A percentile compares a stretch with the other conserved stretches of the same genome.
Evolutionary conservation across 176 grass and related monocot genomes (phyloP).

Genomic region (Zea mays): Zm-B73-REFERENCE-NAM-5.0 NC_050105.1:72454001-72454500

Average conservation of each 20-base stretch:
- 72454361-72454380: constrained; percentile 30
- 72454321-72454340: not conserved
- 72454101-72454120: constrained; percentile 47
- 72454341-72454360: constrained; percentile 27
- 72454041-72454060: constrained; percentile 25
- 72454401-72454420: constrained; percentile 37
- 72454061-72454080: not conserved
- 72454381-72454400: not conserved
- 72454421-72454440: not conserved
- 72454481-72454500: not conserved
- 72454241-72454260: too few species aligned
- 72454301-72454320: not conserved
- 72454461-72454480: not conserved
- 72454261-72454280: constrained; percentile 45
- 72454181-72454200: too few species aligned
- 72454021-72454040: not conserved
- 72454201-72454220: too few species aligned
- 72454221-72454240: too few species aligned
- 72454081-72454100: not conserved
- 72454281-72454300: constrained; percentile 59
- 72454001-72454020: constrained; percentile 30
- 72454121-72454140: constrained; percentile 34
- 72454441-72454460: not conserved
- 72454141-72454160: too few species aligned
- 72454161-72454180: too few species aligned